Conservation (phyloP, 1,139 yeast genomes). For the Scheffersomyces lignicola region DNA sequence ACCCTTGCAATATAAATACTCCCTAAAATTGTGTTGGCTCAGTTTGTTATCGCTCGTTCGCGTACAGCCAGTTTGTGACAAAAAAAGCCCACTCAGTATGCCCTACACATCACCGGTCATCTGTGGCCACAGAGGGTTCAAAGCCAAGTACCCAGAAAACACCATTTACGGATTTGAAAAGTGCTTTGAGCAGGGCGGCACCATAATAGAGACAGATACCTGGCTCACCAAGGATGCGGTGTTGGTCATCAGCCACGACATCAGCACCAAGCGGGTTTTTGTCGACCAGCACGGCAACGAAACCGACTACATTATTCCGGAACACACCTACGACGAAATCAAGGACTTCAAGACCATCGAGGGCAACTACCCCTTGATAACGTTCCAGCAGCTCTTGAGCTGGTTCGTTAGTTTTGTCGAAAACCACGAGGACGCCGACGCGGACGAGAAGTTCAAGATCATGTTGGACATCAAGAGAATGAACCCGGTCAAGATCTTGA, state of each 20-base stretch:
- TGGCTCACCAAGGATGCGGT: constrained; percentile 75
- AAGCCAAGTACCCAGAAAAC: constrained; percentile 73
- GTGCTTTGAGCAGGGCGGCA: constrained; percentile 70
- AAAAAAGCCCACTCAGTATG: too few species aligned
- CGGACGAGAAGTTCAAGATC: constrained; percentile 30
- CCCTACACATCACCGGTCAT: constrained; percentile 25
- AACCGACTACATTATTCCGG: constrained; percentile 39
- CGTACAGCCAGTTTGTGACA: too few species aligned
- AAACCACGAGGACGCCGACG: constrained; percentile 17
- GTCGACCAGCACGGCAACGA: constrained; percentile 44
- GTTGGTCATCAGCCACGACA: constrained; percentile 77
- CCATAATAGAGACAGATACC: constrained; percentile 78
- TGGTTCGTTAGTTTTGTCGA: constrained; percentile 53
- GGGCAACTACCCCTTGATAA: constrained; percentile 60
- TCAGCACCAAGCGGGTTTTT: constrained; percentile 59
- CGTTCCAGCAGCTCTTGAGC: constrained; percentile 56
- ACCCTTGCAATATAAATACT: too few species aligned
- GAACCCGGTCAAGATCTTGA: constrained; percentile 60
- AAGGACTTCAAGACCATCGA: constrained; percentile 53
- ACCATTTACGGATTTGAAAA: constrained; percentile 71
- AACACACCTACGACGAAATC: constrained; percentile 44
- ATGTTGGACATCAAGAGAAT: constrained; percentile 83
- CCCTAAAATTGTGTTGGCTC: too few species aligned
- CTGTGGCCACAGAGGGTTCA: constrained; percentile 53
- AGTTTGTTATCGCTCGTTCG: too few species aligned